phyloP scores from a whole-genome alignment of 1,139 yeast species.

The Debaryomyces fabryi region DNA sequence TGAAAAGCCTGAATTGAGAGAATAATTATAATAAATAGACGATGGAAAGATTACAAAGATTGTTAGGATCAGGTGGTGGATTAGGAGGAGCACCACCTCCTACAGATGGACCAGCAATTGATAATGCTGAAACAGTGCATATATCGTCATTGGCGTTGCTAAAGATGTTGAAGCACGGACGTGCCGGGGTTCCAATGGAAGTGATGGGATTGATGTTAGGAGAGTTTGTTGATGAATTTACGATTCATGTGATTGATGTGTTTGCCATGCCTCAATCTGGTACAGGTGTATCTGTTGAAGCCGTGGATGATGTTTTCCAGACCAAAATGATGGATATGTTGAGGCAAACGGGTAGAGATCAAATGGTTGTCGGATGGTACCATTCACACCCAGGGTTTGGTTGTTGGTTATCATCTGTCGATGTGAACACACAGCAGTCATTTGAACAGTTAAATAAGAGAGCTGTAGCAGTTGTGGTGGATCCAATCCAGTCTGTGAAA shows the following conservation, averaged over 20 bases:
- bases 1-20: neutral
- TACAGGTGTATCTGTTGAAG: slow-evolving; percentile 98
- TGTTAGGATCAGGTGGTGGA: slow-evolving; percentile 64
- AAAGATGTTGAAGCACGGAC: slow-evolving; percentile 96
- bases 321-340: slow-evolving; percentile 99
- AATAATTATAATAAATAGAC: neutral
- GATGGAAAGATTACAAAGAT: slow-evolving; percentile 79
- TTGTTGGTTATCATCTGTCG: slow-evolving; percentile 98
- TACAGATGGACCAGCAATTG: slow-evolving; percentile 81
- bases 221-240: slow-evolving; percentile 95
- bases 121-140: slow-evolving; percentile 94
- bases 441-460: slow-evolving; percentile 93
- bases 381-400: slow-evolving; percentile 99
- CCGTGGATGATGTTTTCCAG: slow-evolving; percentile 98
- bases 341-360: slow-evolving; percentile 97
- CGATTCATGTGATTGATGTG: slow-evolving; percentile 95
- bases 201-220: slow-evolving; percentile 99
- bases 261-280: slow-evolving; percentile 99
- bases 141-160: slow-evolving; percentile 92
- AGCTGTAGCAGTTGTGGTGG: slow-evolving; percentile 97
- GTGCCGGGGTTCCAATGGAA: slow-evolving; percentile 99
- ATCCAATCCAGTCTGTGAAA: slow-evolving; percentile 96
- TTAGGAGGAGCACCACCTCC: slow-evolving; percentile 57
- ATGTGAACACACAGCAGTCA: slow-evolving; percentile 95
- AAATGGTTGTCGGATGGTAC: slow-evolving; percentile 99